Percentiles rank a stretch among this genome's conserved stretches.
phyloP scores from a whole-genome alignment of 306 rosid species.

The Clitoria ternatea region DNA sequence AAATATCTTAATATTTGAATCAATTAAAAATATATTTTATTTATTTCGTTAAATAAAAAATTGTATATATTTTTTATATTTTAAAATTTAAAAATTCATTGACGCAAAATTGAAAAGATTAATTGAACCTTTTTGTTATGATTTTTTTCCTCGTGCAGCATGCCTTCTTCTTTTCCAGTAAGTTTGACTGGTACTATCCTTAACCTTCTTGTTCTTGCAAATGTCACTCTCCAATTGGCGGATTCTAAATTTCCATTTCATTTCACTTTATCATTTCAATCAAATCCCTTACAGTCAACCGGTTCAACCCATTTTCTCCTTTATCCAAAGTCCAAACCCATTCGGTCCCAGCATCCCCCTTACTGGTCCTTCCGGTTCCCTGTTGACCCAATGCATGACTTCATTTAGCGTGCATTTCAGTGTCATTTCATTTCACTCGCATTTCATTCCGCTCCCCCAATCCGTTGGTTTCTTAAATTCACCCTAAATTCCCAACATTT shows the following conservation, averaged over 20 bases:
- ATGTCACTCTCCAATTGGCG: slow-evolving; percentile 11
- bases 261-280: slow-evolving; percentile 23
- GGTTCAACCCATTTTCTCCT: slow-evolving; percentile 18
- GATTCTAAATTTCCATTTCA: slow-evolving; percentile 13
- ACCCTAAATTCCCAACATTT: slow-evolving; percentile 37
- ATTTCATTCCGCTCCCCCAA: slow-evolving; percentile 26
- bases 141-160: no score
- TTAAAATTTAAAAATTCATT: no score
- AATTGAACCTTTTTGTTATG: no score
- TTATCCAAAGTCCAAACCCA: not conserved
- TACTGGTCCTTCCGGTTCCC: slow-evolving; percentile 36
- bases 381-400: slow-evolving; percentile 20
- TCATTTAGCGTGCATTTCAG: slow-evolving; percentile 71
- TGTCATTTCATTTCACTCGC: slow-evolving; percentile 30
- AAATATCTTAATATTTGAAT: no score
- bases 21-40: no score
- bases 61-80: no score
- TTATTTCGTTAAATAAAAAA: no score
- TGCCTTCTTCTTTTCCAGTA: no score
- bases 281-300: slow-evolving; percentile 34
- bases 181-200: no score
- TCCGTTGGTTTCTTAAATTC: slow-evolving; percentile 36
- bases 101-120: no score
- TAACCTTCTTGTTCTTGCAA: not conserved
- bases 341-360: not conserved